These are phyloP conservation scores for Mitragyna speciosa DNA, from an alignment of 257 asterid genomes.

Conservation along the genomic window DNA sequence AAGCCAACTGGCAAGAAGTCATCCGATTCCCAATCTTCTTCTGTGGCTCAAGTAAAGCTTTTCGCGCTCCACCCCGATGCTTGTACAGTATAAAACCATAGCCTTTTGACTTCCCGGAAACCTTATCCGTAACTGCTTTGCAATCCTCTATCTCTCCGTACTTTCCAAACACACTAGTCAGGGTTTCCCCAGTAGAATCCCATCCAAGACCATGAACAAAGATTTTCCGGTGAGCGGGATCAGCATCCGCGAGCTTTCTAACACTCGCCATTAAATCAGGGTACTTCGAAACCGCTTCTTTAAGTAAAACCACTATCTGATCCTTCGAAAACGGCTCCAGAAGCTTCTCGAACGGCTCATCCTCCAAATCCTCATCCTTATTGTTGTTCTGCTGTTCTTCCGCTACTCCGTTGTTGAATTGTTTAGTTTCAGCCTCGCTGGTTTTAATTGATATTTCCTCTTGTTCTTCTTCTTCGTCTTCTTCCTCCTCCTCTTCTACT, in stretches of 20 bases:
- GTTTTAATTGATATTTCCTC: conserved; percentile 9
- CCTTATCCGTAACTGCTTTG: conserved; percentile 83
- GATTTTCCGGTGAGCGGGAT: conserved; percentile 90
- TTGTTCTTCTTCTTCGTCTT: conserved; percentile 11
- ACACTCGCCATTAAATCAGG: conserved; percentile 62
- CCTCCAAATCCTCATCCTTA: conserved; percentile 55
- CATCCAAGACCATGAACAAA: conserved; percentile 94
- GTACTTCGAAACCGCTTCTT: conserved; percentile 61
- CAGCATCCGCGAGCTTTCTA: conserved; percentile 68
- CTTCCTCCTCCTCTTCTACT: conserved; percentile 29
- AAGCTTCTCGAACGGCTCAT: conserved; percentile 76
- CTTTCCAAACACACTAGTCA: conserved; percentile 56
- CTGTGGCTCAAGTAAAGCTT: conserved; percentile 77
- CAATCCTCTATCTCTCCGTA: conserved; percentile 97
- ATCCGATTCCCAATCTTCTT: conserved; percentile 79
- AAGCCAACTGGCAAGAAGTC: conserved; percentile 93
- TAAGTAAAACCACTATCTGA: conserved; percentile 58
- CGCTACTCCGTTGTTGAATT: conserved; percentile 40
- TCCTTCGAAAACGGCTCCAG: conserved; percentile 88
- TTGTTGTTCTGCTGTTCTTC: conserved; percentile 27
- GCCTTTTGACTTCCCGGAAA: conserved; percentile 79
- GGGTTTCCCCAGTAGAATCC: conserved; percentile 78
- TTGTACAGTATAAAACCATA: conserved; percentile 80
- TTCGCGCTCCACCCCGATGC: conserved; percentile 68
- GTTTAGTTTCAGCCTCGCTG: conserved; percentile 23